Evolutionary conservation across 192 early-diverging fungal genomes (phyloP), one percentile per base, ranked within the genome.

Genomic region (Podila minutissima): DNA sequence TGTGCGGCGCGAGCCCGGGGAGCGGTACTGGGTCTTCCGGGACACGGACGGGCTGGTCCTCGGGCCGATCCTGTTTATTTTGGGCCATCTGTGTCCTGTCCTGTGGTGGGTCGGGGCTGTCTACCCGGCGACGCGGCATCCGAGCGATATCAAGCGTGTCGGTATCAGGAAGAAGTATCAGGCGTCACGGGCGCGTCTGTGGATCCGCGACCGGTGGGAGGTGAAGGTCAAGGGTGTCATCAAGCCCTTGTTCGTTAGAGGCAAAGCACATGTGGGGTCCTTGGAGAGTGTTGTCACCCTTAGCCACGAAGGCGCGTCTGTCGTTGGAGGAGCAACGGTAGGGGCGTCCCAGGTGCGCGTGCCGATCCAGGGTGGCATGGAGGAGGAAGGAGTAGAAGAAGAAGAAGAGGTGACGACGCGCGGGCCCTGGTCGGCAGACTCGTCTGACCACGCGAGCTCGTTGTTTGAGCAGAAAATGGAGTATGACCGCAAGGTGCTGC

Each of bases 31-130:
- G 77, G 71, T 81, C 20, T 81, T 81, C 38, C 51, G 61, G 4
- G 71, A 72, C 26, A 41, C 31, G 13, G 59, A 68, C 28, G 77
- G 71, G 46, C 9, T 79, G 10, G 67, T 81, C 8, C 53, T 26
- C 5, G 77, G 77, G 10, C 77, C 77, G 3, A 38, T 73, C 12
- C 59, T 81, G 24, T 81, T 81, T 49, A 10, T 81, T 29, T 32
- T 66, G 7, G 77, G 77, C 2, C 66, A 73, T 69, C 0, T 81
- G 10, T 69, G 49, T 46, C 77, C 77, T 1, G 7, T 66, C 4
- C 20, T 81, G 35, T 81, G 77, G 77, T 81, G 77, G 77, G 37
- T 81, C 20, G 77, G 77, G 17, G 41, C 59, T 0, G 20, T 73
- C 4, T 81, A 69, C 28, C 77, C 77, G 0, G 7, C 11, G 2